Conservation (phyloP, 768 basidiomycete genomes). For the Boletus patriciae region DNA sequence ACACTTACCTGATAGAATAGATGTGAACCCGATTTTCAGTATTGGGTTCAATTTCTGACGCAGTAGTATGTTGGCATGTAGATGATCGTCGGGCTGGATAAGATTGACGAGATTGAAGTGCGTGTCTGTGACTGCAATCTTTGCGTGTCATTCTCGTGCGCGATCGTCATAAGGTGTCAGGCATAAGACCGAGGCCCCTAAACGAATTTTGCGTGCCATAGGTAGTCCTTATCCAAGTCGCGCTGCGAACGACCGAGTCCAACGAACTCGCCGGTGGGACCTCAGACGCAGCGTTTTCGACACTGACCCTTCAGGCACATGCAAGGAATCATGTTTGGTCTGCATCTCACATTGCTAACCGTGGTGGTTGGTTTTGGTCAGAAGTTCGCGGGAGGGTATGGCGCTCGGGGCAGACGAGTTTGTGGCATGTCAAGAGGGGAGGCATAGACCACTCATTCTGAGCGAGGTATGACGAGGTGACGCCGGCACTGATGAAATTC, state of each 20-base stretch:
- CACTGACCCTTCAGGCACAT: slow-evolving; percentile 85
- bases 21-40: too few relatives aligned
- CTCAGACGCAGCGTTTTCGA: slow-evolving; percentile 77
- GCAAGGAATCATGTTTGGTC: slow-evolving; percentile 81
- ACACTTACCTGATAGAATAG: neutral
- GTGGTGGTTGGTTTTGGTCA: slow-evolving; percentile 83
- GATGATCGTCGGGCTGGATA: slow-evolving; percentile 84
- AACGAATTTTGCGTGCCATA: slow-evolving; percentile 57
- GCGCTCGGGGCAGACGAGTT: slow-evolving; percentile 78
- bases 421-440: slow-evolving; percentile 78
- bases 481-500: slow-evolving; percentile 46
- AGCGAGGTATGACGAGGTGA: too few relatives aligned
- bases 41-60: slow-evolving; percentile 75
- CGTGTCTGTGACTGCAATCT: neutral
- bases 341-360: slow-evolving; percentile 79
- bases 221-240: slow-evolving; percentile 85
- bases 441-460: slow-evolving; percentile 53
- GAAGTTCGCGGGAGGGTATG: slow-evolving; percentile 87
- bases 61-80: slow-evolving; percentile 86
- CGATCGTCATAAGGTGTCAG: slow-evolving; percentile 54
- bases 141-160: neutral
- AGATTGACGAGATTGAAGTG: slow-evolving; percentile 71
- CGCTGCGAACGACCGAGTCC: slow-evolving; percentile 75
- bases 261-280: slow-evolving; percentile 75
- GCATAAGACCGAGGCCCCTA: slow-evolving; percentile 82